Conservation (phyloP, 1,139 yeast species). For the Candida sp. region DNA sequence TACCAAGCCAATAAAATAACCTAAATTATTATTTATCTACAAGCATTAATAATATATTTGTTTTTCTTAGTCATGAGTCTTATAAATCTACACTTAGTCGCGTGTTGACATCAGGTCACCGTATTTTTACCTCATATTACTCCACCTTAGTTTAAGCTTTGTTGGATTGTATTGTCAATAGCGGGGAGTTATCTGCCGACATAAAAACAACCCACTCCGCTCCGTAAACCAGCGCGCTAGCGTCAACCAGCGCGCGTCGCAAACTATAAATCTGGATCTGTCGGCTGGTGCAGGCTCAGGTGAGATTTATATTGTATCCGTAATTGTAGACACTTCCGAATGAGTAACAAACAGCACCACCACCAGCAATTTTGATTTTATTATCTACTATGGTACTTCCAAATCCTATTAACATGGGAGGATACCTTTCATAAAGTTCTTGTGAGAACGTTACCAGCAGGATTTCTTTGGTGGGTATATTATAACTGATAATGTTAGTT, state of each 20-base stretch:
- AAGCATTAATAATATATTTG: no score
- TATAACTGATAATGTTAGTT: constrained; percentile 12
- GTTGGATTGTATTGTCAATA: not conserved
- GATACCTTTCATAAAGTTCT: constrained; percentile 28
- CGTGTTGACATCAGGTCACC: not conserved
- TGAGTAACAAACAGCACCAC: constrained; percentile 84
- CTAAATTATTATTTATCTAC: no score
- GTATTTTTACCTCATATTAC: not conserved
- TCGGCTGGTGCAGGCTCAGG: no score
- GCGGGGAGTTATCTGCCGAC: not conserved
- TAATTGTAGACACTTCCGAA: constrained; percentile 70
- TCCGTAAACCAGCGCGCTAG: not conserved
- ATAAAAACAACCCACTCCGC: not conserved
- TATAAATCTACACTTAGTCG: not conserved
- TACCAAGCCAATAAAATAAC: no score
- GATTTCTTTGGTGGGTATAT: constrained; percentile 16
- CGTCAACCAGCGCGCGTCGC: not conserved
- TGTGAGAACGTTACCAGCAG: constrained; percentile 25
- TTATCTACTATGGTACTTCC: constrained; percentile 26
- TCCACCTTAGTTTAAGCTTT: not conserved
- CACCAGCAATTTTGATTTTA: constrained; percentile 46
- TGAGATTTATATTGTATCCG: constrained; percentile 9
- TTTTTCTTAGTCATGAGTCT: no score
- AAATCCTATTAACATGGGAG: constrained; percentile 64
- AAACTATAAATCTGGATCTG: no score